phyloP scores from a whole-genome alignment of 2,329 filamentous ascomycete species.

The Diplocarpon rosae region DNA sequence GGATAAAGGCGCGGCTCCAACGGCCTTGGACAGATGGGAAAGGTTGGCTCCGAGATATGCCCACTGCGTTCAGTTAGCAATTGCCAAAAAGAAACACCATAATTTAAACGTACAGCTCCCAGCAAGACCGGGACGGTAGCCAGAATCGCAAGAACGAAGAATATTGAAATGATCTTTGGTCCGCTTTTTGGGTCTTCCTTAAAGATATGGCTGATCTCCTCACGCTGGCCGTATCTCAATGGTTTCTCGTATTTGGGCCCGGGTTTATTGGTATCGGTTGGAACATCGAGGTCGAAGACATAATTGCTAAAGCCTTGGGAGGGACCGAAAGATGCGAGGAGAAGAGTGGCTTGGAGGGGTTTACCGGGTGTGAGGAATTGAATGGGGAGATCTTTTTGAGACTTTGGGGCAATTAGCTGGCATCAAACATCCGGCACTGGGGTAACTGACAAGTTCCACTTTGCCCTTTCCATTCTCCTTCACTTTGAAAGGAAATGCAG shows the following conservation, averaged over 20 bases:
- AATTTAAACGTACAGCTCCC: constrained; percentile 44
- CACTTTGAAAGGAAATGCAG: constrained; percentile 71
- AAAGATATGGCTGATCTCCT: constrained; percentile 89
- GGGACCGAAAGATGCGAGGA: constrained; percentile 78
- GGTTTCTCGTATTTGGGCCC: constrained; percentile 52
- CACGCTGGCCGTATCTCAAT: constrained; percentile 71
- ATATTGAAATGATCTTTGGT: constrained; percentile 64
- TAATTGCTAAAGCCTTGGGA: constrained; percentile 55
- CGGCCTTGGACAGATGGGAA: constrained; percentile 63
- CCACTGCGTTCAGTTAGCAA: constrained; percentile 48
- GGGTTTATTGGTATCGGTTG: constrained; percentile 50
- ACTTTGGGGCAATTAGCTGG: constrained; percentile 38
- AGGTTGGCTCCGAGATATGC: constrained; percentile 71
- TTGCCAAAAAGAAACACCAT: background rate
- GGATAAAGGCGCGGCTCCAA: constrained; percentile 65
- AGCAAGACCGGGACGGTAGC: constrained; percentile 66
- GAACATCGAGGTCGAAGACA: constrained; percentile 62
- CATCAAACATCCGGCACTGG: background rate
- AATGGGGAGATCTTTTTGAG: constrained; percentile 76
- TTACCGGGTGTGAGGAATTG: constrained; percentile 61
- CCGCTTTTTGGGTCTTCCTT: constrained; percentile 68
- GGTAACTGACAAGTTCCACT: constrained; percentile 81
- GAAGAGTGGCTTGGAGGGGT: constrained; percentile 67
- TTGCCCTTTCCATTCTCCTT: constrained; percentile 84
- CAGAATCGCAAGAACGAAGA: constrained; percentile 64